Evolutionary conservation across 306 rosid genomes (phyloP).

Genomic region (Abrus precatorius): DNA sequence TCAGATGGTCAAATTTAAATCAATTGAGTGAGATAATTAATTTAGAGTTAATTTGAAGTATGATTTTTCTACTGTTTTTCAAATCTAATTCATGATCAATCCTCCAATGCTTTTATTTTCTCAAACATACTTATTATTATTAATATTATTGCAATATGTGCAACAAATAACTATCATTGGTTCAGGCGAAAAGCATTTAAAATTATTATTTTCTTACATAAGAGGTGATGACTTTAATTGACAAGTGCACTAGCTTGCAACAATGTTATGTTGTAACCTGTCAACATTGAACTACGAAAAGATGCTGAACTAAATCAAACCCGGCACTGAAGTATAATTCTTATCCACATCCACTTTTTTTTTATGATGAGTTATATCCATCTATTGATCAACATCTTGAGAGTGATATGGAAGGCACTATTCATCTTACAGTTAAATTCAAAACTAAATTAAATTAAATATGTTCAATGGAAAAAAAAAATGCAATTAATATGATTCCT

Average conservation of each 20-base stretch:
- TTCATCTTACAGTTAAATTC: neutral
- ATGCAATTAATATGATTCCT: constrained; percentile 3
- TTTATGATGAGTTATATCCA: neutral
- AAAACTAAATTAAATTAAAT: neutral
- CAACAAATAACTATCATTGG: neutral
- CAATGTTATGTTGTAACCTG: neutral
- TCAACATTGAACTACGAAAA: neutral
- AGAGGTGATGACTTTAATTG: neutral
- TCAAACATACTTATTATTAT: neutral
- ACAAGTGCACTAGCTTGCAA: neutral
- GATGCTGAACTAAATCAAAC: neutral
- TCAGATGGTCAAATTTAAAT: neutral
- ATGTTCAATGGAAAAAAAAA: neutral
- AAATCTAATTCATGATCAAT: neutral
- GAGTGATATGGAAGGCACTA: neutral
- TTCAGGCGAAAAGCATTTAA: neutral
- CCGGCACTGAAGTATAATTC: neutral
- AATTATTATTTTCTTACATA: neutral
- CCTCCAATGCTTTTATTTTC: neutral
- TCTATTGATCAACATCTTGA: neutral
- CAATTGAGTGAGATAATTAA: neutral
- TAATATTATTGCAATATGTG: constrained; percentile 2
- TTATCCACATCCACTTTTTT: neutral
- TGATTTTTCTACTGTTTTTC: neutral
- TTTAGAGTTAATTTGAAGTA: neutral